phyloP scores from a whole-genome alignment of 768 basidiomycete species.

The Mrakia gelida region DNA sequence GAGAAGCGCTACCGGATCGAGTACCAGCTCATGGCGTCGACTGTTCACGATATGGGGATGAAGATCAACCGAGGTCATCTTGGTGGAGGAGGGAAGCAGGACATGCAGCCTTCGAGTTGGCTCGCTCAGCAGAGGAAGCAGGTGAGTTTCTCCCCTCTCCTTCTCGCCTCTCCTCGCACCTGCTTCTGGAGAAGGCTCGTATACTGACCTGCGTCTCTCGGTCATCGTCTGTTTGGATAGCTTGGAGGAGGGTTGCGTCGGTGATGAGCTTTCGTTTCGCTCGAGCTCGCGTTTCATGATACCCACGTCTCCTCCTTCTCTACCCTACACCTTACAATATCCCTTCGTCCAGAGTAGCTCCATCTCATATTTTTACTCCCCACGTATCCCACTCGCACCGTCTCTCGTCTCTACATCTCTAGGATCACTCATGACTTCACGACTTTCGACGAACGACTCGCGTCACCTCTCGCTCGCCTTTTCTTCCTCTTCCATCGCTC shows the following conservation, averaged over 20 bases:
- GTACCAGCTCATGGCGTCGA: conserved; percentile 73
- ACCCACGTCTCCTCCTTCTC: neutral
- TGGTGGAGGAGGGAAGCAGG: conserved; percentile 45
- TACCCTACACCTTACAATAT: neutral
- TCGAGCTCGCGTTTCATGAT: neutral
- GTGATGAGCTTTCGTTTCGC: neutral
- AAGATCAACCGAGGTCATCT: conserved; percentile 60
- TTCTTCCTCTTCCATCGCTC: neutral
- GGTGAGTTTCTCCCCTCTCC: conserved; percentile 40
- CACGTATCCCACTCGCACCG: neutral
- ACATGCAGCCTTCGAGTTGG: conserved; percentile 60
- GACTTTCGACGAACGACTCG: neutral
- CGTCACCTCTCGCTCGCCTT: neutral
- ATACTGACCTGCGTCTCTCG: neutral
- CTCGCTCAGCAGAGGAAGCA: conserved; percentile 62
- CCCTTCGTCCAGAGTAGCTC: neutral
- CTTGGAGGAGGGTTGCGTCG: conserved; percentile 15
- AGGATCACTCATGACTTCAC: neutral
- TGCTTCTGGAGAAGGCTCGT: neutral
- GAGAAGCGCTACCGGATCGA: conserved; percentile 66
- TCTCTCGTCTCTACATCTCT: neutral
- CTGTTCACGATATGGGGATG: conserved; percentile 68
- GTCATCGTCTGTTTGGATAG: neutral
- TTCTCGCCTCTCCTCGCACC: neutral
- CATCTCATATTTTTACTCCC: neutral